Percentiles rank a stretch among this genome's conserved stretches.
Evolutionary conservation across 2,329 filamentous ascomycete genomes (phyloP).

Genomic region (Aureobasidium sp.): DNA sequence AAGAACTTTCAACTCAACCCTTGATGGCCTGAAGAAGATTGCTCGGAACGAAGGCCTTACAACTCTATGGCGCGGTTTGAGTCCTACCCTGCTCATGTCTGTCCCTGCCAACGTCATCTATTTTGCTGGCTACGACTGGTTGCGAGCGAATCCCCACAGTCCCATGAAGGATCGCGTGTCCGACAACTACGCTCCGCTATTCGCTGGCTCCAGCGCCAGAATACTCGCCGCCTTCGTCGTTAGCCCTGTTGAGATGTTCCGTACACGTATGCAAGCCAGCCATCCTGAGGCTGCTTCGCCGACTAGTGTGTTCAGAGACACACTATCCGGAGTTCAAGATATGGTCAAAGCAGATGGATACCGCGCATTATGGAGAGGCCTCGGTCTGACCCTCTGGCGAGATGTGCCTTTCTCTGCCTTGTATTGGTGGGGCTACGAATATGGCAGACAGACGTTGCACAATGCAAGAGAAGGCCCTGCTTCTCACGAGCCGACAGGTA

Average conservation of each 20-base stretch:
- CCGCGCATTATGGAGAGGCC: slow-evolving; percentile 76
- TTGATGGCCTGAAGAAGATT: slow-evolving; percentile 90
- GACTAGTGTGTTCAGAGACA: slow-evolving; percentile 67
- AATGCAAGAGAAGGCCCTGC: slow-evolving; percentile 47
- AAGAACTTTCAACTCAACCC: slow-evolving; percentile 77
- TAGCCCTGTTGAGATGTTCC: slow-evolving; percentile 86
- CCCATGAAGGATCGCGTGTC: slow-evolving; percentile 54
- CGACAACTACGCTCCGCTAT: slow-evolving; percentile 68
- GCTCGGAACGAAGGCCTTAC: slow-evolving; percentile 81
- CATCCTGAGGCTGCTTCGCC: slow-evolving; percentile 30
- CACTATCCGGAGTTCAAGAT: slow-evolving; percentile 62
- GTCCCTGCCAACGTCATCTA: slow-evolving; percentile 97
- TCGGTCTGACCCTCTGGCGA: slow-evolving; percentile 87
- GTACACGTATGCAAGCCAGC: slow-evolving; percentile 82
- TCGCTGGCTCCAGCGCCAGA: slow-evolving; percentile 70
- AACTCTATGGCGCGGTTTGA: slow-evolving; percentile 86
- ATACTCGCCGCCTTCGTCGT: slow-evolving; percentile 74
- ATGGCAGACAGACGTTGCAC: slow-evolving; percentile 61
- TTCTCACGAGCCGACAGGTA: slow-evolving; percentile 18
- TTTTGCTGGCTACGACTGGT: slow-evolving; percentile 95
- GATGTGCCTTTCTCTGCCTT: slow-evolving; percentile 95
- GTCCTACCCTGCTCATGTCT: slow-evolving; percentile 90
- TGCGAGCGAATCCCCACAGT: slow-evolving; percentile 64
- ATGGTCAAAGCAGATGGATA: slow-evolving; percentile 76
- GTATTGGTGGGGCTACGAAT: slow-evolving; percentile 98